Conservation (phyloP, 306 rosid species). For the Fragaria ananassa region DNA sequence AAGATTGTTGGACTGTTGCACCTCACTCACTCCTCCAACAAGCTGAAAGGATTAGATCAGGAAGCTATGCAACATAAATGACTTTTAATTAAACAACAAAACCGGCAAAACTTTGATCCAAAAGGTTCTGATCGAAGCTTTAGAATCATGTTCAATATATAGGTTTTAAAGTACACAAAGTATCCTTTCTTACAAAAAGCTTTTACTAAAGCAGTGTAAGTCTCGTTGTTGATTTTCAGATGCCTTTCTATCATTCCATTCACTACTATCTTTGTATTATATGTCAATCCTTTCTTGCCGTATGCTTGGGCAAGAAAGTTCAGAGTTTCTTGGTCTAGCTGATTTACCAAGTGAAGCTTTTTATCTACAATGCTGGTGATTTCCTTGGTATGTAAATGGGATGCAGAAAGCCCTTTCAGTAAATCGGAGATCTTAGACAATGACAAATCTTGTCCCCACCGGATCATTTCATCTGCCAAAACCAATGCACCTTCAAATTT, state of each 20-base stretch:
- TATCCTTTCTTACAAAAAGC: constrained; percentile 52
- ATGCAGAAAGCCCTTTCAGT: constrained; percentile 50
- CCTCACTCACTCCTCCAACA: constrained; percentile 80
- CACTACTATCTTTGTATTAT: constrained; percentile 43
- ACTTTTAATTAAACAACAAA: background rate
- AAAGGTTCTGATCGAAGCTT: background rate
- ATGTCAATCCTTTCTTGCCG: constrained; percentile 54
- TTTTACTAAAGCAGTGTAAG: constrained; percentile 50
- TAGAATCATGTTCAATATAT: background rate
- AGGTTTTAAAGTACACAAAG: too few species aligned
- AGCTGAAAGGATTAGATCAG: constrained; percentile 46
- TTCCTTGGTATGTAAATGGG: constrained; percentile 39
- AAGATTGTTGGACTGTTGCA: constrained; percentile 53
- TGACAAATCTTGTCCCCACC: constrained; percentile 79
- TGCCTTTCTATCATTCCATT: constrained; percentile 54
- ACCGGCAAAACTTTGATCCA: background rate
- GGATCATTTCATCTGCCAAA: constrained; percentile 56
- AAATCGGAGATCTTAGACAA: constrained; percentile 42
- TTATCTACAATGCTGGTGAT: constrained; percentile 43
- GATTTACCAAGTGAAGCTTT: constrained; percentile 41
- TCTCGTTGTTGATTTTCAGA: constrained; percentile 45
- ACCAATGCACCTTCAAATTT: constrained; percentile 45
- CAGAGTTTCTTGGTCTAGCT: constrained; percentile 55
- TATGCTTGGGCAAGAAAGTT: constrained; percentile 62
- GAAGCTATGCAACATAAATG: constrained; percentile 12